Evolutionary conservation across 2,329 filamentous ascomycete species (phyloP), one percentile per base, ranked within the genome.

Genomic region (Claviceps fusiformis): DNA sequence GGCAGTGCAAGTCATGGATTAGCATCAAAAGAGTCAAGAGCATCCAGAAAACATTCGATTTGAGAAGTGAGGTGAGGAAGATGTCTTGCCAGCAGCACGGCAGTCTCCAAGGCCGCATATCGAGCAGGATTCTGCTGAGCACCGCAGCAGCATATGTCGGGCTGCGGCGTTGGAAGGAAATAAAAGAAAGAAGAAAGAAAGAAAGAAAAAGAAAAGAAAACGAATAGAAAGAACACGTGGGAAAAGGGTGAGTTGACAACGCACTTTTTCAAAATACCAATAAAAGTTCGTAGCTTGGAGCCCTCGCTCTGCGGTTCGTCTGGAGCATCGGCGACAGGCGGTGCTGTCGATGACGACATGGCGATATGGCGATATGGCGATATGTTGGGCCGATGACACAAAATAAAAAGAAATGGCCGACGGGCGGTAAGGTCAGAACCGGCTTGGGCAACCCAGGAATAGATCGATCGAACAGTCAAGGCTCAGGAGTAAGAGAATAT

Each of bases 251-350:
- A 51, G 48, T n/a, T 17, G 7, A 15, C 5, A 9, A 70, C 83
- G 74, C 78, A 95, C 89, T 87, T 95, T 72, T 86, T 85, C 66
- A 97, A 73, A 62, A 96, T 95, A 54, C 84, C 82, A 58, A 96
- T 71, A 66, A 97, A 95, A 1, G 89, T 95, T 72, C 83, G 87
- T 65, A 97, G 75, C 77, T 95, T 95, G 61, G 87, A 92, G 61
- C 82, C 83, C 57, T 97, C 91, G 73, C 88, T 90, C 61, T 77
- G 76, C 29, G 67, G 60, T 61, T 78, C 75, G 55, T 77, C 75
- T 17, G 70, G 61, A 37, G 67, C 59, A 41, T 68, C 68, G 58
- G 63, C 63, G 55, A 59, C 63, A 52, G 63, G 63, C 54, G 62
- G 67, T 58, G 64, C 62, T 61, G 65, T 59, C 60, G 70, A 67